phyloP scores from a whole-genome alignment of 768 basidiomycete genomes.

The Trametes cingulata region DNA sequence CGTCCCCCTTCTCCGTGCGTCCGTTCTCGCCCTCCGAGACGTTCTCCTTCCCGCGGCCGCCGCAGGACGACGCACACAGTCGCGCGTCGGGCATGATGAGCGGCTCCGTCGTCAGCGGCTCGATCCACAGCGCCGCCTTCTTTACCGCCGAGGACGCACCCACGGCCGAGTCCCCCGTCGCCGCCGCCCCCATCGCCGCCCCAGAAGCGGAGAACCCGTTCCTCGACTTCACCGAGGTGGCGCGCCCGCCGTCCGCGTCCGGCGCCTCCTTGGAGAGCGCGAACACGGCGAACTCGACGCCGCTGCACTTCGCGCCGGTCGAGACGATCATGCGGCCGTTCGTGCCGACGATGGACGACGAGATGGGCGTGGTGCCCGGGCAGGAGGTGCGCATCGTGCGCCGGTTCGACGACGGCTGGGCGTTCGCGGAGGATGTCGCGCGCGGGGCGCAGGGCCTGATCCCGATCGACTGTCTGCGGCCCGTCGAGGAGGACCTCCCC shows the following conservation, averaged over 20 bases:
- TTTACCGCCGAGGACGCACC: slow-evolving; percentile 1
- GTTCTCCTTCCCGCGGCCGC: slow-evolving; percentile 70
- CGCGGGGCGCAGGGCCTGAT: slow-evolving; percentile 50
- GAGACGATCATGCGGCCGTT: slow-evolving; percentile 60
- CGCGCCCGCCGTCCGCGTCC: background rate
- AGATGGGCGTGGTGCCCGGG: slow-evolving; percentile 51
- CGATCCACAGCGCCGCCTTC: slow-evolving; percentile 6
- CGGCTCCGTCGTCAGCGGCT: slow-evolving; percentile 8
- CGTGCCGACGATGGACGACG: slow-evolving; percentile 55
- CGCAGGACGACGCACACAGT: slow-evolving; percentile 27
- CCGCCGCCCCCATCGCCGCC: background rate
- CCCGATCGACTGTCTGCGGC: slow-evolving; percentile 68
- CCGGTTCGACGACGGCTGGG: slow-evolving; percentile 74
- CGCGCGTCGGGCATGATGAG: slow-evolving; percentile 4
- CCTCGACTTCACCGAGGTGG: slow-evolving; percentile 24
- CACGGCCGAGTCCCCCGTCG: background rate
- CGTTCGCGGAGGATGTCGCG: slow-evolving; percentile 51
- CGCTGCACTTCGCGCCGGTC: slow-evolving; percentile 44
- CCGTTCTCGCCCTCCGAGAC: slow-evolving; percentile 69
- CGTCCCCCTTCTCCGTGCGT: slow-evolving; percentile 60
- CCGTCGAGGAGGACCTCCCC: slow-evolving; percentile 46
- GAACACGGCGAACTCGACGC: slow-evolving; percentile 28
- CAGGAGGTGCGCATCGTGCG: slow-evolving; percentile 55
- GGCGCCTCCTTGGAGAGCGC: background rate
- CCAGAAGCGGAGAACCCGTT: slow-evolving; percentile 30